phyloP scores from a whole-genome alignment of 306 rosid genomes.

The Phaseolus lunatus region DNA sequence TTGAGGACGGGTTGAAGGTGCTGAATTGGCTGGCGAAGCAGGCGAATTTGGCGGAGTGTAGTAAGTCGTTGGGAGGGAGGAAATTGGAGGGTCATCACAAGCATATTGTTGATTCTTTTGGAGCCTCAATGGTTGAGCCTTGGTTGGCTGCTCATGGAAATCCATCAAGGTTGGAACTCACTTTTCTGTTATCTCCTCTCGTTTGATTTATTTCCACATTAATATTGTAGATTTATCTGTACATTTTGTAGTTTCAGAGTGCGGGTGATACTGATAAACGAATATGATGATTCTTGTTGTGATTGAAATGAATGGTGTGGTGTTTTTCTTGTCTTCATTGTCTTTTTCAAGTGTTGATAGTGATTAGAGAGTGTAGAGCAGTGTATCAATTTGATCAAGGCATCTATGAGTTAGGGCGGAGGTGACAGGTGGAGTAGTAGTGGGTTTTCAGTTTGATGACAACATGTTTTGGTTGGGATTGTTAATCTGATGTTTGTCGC shows the following conservation, averaged over 20 bases:
- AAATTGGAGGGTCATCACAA: conserved; percentile 60
- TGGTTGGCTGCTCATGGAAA: conserved; percentile 98
- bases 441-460: conserved; percentile 8
- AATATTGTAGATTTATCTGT: background rate
- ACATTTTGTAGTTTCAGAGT: background rate
- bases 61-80: conserved; percentile 73
- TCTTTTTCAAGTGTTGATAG: conserved; percentile 1
- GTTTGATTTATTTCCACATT: conserved; percentile 20
- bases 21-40: conserved; percentile 96
- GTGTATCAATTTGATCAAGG: conserved; percentile 6
- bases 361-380: conserved; percentile 8
- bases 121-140: conserved; percentile 90
- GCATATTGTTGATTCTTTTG: conserved; percentile 80
- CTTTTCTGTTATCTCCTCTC: background rate
- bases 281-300: conserved; percentile 33
- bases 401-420: conserved; percentile 14
- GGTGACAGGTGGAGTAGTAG: background rate
- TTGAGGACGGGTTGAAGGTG: conserved; percentile 88
- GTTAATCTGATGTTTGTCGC: background rate
- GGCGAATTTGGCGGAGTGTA: conserved; percentile 91
- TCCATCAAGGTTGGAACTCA: conserved; percentile 76
- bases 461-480: conserved; percentile 32
- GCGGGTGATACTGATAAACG: background rate
- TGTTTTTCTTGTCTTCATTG: background rate
- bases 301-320: conserved; percentile 27